Base-by-base conservation (phyloP, 2,329 filamentous ascomycete genomes). In the Ophiostoma angusticollis region DNA sequence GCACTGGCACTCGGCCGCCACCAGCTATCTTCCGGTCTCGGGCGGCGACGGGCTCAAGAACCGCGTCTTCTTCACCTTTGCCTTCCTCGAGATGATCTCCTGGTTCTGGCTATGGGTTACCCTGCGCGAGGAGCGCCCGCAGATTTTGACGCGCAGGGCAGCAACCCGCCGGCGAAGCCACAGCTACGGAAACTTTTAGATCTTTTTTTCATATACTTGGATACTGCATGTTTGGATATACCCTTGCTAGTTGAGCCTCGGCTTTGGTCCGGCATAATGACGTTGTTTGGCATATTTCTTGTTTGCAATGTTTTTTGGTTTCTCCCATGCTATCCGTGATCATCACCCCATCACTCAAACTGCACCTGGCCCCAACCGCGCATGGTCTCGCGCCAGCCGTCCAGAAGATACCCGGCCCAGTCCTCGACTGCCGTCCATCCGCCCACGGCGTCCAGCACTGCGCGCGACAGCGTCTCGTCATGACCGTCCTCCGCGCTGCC, bases 21-120 rank as follows among this genome's bases (percentile, higher is more conserved):
- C 56, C 61, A 24, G 54, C 57, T 35, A 52, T 57, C 53, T 70
- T 58, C n/a, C 16, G 16, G 12, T 17, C 5, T 14, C 17, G 68
- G 76, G 61, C 46, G 66, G 74, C 35, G 79, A 86, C 45, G 71
- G 73, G 18, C 59, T 94, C 50, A 85, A 87, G 63, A 93, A 93
- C 55, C 74, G 84, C 36, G 64, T 93, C 29, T 74, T 93, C 29
- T 93, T 95, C 55, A 78, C 81, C 0, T 91, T 85, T 59, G 77
- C 76, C 8, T 91, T 94, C 52, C 54, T 93, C 53, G 87, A 95
- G 64, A 74, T 84, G 56, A 67, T 84, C 48, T 71, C 72, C 45
- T 94, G 86, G 84, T 86, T 93, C 58, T 94, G 86, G 86, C 76
- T 74, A 18, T 84, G 77, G 68, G 67, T 79, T 22, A 80, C 74